Conservation (phyloP, 2,329 filamentous ascomycete genomes). For the Coccinonectria pachysandricola region DNA sequence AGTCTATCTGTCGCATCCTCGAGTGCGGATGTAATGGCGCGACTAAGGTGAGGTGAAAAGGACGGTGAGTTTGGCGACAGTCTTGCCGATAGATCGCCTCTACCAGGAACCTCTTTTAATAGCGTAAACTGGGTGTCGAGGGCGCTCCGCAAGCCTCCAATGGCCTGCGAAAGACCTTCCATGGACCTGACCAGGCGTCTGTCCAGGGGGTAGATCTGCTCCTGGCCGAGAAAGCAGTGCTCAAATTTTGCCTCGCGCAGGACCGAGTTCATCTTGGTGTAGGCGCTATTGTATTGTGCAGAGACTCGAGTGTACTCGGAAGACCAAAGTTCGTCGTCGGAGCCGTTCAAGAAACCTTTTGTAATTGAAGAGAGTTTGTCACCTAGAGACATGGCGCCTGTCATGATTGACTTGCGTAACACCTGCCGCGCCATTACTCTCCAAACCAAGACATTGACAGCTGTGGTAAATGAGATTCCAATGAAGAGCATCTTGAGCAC, state of each 20-base stretch:
- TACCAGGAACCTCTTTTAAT: conserved; percentile 49
- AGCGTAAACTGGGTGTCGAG: conserved; percentile 82
- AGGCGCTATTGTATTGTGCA: conserved; percentile 54
- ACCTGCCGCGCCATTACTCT: conserved; percentile 66
- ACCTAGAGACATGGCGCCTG: conserved; percentile 63
- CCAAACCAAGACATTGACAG: conserved; percentile 68
- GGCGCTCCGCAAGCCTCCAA: conserved; percentile 83
- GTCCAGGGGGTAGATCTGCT: conserved; percentile 69
- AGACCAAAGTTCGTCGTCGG: conserved; percentile 65
- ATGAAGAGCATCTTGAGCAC: conserved; percentile 77
- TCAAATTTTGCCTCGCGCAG: conserved; percentile 82
- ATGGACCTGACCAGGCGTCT: conserved; percentile 73
- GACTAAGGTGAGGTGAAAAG: conserved; percentile 17
- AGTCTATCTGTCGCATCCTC: conserved; percentile 38
- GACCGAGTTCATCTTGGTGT: conserved; percentile 63
- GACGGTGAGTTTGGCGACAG: conserved; percentile 10
- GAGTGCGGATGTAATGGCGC: conserved; percentile 21
- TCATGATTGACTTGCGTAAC: conserved; percentile 61
- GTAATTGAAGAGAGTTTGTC: conserved; percentile 77
- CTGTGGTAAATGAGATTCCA: conserved; percentile 60
- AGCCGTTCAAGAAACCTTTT: conserved; percentile 71
- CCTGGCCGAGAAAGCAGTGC: conserved; percentile 71
- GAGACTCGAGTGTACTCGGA: conserved; percentile 53
- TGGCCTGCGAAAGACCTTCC: conserved; percentile 74
- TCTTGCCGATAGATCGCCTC: conserved; percentile 7